These are phyloP conservation scores for Zygosaccharomyces bailii DNA, from an alignment of 805 yeast species.

Conservation along the genomic window DNA sequence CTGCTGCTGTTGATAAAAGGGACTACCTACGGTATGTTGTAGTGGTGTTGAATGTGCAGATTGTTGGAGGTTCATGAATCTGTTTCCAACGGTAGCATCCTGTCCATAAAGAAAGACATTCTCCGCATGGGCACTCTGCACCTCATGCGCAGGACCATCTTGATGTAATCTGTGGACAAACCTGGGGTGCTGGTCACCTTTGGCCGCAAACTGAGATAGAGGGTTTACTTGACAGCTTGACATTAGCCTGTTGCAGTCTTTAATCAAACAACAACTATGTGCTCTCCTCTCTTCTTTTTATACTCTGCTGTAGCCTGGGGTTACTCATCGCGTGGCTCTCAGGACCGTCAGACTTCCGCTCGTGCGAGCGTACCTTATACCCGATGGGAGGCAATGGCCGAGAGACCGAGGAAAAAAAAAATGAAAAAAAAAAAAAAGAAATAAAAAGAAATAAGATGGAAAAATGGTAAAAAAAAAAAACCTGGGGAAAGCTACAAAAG, in stretches of 20 bases:
- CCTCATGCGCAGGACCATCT: not conserved
- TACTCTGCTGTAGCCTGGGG: not conserved
- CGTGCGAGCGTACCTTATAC: conserved; percentile 1
- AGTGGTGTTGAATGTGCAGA: not conserved
- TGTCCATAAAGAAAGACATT: conserved; percentile 1
- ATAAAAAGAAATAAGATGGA: not conserved
- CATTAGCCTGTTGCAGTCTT: not conserved
- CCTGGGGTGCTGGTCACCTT: conserved; percentile 13
- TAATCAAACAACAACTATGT: too few relatives aligned
- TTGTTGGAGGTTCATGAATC: not conserved
- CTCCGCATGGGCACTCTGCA: not conserved
- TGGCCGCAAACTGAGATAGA: conserved; percentile 19
- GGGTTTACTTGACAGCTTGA: conserved; percentile 24
- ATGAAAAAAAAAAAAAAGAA: not conserved
- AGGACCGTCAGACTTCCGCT: conserved; percentile 3
- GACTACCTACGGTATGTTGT: not conserved
- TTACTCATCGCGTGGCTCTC: conserved; percentile 7
- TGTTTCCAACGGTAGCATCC: conserved; percentile 2
- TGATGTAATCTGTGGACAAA: conserved; percentile 2
- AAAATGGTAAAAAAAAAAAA: not conserved
- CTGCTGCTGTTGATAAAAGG: conserved; percentile 1
- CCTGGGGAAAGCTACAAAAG: not conserved
- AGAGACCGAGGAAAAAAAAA: not conserved
- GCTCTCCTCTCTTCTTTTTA: conserved; percentile 1
- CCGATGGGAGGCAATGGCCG: conserved; percentile 5